Percentiles rank a stretch among this genome's conserved stretches.
Evolutionary conservation across 345 rosid genomes (phyloP).

Genomic region (Erodium maritimum): DNA sequence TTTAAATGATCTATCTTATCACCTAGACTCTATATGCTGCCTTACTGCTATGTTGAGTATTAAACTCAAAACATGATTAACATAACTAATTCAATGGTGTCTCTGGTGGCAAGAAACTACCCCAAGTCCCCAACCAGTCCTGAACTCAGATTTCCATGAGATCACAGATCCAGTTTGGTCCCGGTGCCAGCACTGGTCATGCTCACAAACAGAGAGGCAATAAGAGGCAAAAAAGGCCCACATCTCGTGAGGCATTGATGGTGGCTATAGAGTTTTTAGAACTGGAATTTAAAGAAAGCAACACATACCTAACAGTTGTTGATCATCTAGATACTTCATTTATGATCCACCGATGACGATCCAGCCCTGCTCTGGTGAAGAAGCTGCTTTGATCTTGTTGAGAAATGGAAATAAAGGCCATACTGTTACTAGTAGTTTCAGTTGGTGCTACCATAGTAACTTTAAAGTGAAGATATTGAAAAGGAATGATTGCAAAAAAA

Average conservation of each 20-base stretch:
- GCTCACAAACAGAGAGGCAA: not conserved
- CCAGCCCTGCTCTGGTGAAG: too few relatives aligned
- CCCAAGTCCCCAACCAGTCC: too few relatives aligned
- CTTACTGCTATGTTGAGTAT: not conserved
- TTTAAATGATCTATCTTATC: too few relatives aligned
- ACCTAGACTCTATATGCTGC: not conserved
- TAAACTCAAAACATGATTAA: not conserved
- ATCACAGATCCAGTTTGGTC: not conserved
- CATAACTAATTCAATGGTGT: not conserved
- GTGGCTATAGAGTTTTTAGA: slow-evolving; percentile 1
- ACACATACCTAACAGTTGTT: slow-evolving; percentile 6
- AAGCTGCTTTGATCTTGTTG: too few relatives aligned
- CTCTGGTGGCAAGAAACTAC: too few relatives aligned
- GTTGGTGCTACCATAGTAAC: too few relatives aligned
- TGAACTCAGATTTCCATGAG: too few relatives aligned
- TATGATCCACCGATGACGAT: too few relatives aligned
- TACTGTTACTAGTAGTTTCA: too few relatives aligned
- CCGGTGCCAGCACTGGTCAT: not conserved
- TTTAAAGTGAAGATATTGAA: too few relatives aligned
- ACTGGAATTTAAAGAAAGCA: slow-evolving; percentile 6
- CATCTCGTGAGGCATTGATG: not conserved
- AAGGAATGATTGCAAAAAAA: too few relatives aligned
- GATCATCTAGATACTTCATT: not conserved
- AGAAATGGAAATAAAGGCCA: too few relatives aligned
- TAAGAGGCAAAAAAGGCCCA: not conserved